These are phyloP conservation scores for Globisporangium orthogonon DNA, from an alignment of 352 stramenopile species.

Conservation along the genomic window DNA sequence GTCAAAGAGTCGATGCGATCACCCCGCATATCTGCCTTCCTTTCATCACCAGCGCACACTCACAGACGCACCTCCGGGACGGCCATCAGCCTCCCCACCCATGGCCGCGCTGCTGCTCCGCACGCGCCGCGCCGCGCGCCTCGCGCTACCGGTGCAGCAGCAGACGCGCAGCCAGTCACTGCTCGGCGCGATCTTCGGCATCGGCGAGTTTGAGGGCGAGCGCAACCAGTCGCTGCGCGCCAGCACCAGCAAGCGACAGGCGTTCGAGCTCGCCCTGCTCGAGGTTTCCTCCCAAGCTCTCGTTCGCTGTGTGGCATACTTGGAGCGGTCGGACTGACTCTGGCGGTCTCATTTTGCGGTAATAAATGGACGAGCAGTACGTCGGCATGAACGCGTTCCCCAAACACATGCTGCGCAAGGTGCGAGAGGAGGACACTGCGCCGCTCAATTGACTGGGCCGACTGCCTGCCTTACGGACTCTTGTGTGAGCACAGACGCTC, in stretches of 20 bases:
- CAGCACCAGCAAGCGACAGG: conserved; percentile 60
- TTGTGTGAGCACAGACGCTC: conserved; percentile 22
- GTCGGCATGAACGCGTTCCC: conserved; percentile 76
- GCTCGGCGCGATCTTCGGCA: conserved; percentile 70
- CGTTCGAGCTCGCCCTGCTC: conserved; percentile 62
- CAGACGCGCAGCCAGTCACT: conserved; percentile 48
- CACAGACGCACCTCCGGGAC: background rate
- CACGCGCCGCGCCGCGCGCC: background rate
- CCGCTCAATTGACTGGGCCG: background rate
- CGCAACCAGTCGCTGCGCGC: conserved; percentile 50
- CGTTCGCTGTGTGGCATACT: background rate
- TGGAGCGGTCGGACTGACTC: background rate
- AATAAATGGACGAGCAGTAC: conserved; percentile 30
- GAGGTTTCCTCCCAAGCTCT: conserved; percentile 23
- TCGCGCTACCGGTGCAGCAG: background rate
- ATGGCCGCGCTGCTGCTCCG: conserved; percentile 3
- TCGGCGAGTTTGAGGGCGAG: conserved; percentile 71
- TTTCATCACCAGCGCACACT: no score
- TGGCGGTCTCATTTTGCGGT: background rate
- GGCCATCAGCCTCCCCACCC: background rate
- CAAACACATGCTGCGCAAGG: conserved; percentile 65
- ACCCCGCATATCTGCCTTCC: background rate
- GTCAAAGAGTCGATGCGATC: background rate
- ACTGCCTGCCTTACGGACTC: background rate
- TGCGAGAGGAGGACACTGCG: conserved; percentile 1